A percentile compares a stretch with the other conserved stretches of the same genome.
Conservation (phyloP, 192 early-diverging fungal species). For the Coemansia sp. region DNA sequence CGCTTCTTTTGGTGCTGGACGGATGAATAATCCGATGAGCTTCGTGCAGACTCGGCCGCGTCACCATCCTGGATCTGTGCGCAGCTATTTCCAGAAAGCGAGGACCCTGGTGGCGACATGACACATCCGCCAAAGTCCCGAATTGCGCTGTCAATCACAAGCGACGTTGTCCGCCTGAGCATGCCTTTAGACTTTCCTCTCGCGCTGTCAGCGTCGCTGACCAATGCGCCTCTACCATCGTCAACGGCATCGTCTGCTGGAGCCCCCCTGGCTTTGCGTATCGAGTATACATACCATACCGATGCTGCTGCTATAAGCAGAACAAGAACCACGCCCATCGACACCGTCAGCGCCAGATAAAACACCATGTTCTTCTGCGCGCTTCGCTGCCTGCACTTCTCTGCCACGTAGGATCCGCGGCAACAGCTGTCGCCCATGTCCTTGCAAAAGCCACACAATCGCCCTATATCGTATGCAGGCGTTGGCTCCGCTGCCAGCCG, state of each 20-base stretch:
- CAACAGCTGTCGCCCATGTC: constrained; percentile 9
- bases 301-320: constrained; percentile 6
- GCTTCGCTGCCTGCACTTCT: constrained; percentile 1
- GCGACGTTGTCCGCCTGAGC: background rate
- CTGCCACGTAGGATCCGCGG: constrained; percentile 3
- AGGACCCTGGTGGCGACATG: background rate
- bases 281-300: constrained; percentile 11
- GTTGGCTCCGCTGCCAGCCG: background rate
- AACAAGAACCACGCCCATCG: constrained; percentile 11
- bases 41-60: background rate
- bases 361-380: background rate
- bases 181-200: background rate
- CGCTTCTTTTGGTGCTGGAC: background rate
- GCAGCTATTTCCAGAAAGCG: background rate
- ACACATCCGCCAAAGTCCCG: background rate
- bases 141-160: background rate
- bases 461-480: background rate
- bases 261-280: background rate
- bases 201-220: background rate
- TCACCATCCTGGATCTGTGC: background rate
- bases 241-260: background rate
- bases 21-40: background rate
- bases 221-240: background rate
- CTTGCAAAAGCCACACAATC: constrained; percentile 19
- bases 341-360: constrained; percentile 6